These are phyloP conservation scores for Barnettozyma salicaria DNA, from an alignment of 805 yeast genomes.

Conservation along the genomic window DNA sequence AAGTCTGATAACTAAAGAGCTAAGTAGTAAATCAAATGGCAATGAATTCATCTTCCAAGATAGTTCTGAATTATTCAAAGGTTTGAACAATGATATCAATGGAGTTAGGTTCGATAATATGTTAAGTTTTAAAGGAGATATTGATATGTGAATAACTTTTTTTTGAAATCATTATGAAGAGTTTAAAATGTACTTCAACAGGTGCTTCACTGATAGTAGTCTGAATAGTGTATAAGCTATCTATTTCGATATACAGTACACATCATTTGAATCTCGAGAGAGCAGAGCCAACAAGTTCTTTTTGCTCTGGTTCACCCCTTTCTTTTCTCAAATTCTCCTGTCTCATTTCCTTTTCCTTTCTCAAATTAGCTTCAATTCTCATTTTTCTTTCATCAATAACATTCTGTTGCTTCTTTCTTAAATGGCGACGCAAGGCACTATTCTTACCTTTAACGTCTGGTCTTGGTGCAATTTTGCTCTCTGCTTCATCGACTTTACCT, in stretches of 20 bases:
- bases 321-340: slow-evolving; percentile 40
- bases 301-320: slow-evolving; percentile 46
- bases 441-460: slow-evolving; percentile 75
- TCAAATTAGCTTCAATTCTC: slow-evolving; percentile 68
- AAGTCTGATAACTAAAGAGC: neutral
- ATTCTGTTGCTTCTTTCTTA: slow-evolving; percentile 79
- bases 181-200: too few relatives aligned
- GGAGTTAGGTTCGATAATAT: slow-evolving; percentile 62
- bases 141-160: slow-evolving; percentile 44
- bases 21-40: neutral
- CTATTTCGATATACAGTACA: too few relatives aligned
- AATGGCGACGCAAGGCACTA: slow-evolving; percentile 71
- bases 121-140: slow-evolving; percentile 59
- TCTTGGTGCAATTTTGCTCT: slow-evolving; percentile 37
- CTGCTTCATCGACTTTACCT: slow-evolving; percentile 32
- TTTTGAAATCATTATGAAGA: too few relatives aligned
- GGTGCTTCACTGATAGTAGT: too few relatives aligned
- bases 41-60: too few relatives aligned
- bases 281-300: slow-evolving; percentile 36
- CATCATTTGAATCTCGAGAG: slow-evolving; percentile 35
- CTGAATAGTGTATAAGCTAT: too few relatives aligned
- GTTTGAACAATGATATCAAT: slow-evolving; percentile 36
- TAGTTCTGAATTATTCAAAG: neutral
- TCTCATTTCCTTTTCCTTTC: slow-evolving; percentile 68
- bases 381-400: slow-evolving; percentile 81